Evolutionary conservation across 805 yeast species (phyloP).

Genomic region (Saccharomycopsis oosterbeekiorum): DNA sequence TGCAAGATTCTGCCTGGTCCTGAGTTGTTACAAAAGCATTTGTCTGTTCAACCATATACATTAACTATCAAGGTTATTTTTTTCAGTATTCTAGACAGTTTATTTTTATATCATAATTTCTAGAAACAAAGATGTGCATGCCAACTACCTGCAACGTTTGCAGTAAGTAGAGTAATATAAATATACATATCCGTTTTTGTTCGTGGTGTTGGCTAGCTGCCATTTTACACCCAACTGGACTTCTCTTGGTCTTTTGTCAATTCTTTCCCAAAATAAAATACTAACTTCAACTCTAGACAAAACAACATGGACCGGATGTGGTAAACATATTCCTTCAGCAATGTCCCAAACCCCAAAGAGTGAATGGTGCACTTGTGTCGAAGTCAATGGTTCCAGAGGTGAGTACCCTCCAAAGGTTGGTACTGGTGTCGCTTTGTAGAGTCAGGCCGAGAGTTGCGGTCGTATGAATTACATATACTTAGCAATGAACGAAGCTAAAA

Average conservation of each 20-base stretch:
- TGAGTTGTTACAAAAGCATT: too few species aligned
- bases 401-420: constrained; percentile 13
- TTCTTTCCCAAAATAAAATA: not conserved
- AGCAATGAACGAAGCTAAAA: too few species aligned
- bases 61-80: not conserved
- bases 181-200: too few species aligned
- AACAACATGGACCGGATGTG: constrained; percentile 25
- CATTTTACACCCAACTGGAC: too few species aligned
- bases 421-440: not conserved
- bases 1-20: not conserved
- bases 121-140: constrained; percentile 6
- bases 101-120: not conserved
- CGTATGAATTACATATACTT: not conserved
- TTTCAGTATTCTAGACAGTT: not conserved
- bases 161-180: not conserved
- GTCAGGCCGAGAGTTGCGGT: not conserved
- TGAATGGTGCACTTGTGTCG: constrained; percentile 23
- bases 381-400: constrained; percentile 2
- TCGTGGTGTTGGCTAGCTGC: too few species aligned
- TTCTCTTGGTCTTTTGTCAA: not conserved
- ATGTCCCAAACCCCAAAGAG: constrained; percentile 19
- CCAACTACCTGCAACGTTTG: constrained; percentile 8
- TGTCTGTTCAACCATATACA: too few species aligned
- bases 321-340: constrained; percentile 23
- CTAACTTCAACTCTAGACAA: constrained; percentile 11